phyloP scores from a whole-genome alignment of 1,284 basidiomycete genomes.

The Ganoderma leucocontextum region DNA sequence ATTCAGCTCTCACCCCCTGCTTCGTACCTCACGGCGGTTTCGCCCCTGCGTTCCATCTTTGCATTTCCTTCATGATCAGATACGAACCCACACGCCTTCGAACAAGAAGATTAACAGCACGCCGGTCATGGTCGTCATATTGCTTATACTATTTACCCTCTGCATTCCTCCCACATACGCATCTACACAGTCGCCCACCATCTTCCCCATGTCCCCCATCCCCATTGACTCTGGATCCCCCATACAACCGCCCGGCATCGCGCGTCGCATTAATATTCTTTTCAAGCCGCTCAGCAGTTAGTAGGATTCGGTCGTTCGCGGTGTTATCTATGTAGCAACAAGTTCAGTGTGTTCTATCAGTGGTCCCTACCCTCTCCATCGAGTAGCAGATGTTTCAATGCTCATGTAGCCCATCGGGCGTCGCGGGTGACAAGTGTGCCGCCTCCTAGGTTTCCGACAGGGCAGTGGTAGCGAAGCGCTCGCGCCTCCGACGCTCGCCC shows the following conservation, averaged over 20 bases:
- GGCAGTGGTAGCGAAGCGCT: slow-evolving; percentile 6
- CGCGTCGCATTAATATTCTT: slow-evolving; percentile 3
- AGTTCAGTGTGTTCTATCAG: slow-evolving; percentile 14
- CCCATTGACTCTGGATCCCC: slow-evolving; percentile 1
- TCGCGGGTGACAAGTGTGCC: neutral
- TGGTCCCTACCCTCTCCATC: neutral
- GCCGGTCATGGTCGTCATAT: slow-evolving; percentile 19
- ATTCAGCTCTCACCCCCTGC: neutral
- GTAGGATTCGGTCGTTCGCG: slow-evolving; percentile 30
- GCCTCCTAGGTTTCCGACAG: neutral
- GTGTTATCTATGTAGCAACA: slow-evolving; percentile 35
- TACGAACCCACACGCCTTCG: slow-evolving; percentile 24
- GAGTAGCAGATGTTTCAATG: neutral
- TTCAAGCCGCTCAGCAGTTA: slow-evolving; percentile 18
- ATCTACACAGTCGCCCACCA: neutral
- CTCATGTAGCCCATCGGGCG: too few species aligned
- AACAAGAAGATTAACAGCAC: slow-evolving; percentile 8
- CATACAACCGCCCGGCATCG: slow-evolving; percentile 10
- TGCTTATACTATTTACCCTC: slow-evolving; percentile 32
- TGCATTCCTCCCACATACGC: slow-evolving; percentile 17
- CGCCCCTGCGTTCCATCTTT: neutral
- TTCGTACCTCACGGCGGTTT: slow-evolving; percentile 3
- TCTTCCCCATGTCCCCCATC: slow-evolving; percentile 1
- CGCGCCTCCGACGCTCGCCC: slow-evolving; percentile 3
- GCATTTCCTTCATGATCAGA: slow-evolving; percentile 27